These are phyloP conservation scores for Periconia sp. DNA, from an alignment of 2,329 filamentous ascomycete species.

Conservation along the genomic window DNA sequence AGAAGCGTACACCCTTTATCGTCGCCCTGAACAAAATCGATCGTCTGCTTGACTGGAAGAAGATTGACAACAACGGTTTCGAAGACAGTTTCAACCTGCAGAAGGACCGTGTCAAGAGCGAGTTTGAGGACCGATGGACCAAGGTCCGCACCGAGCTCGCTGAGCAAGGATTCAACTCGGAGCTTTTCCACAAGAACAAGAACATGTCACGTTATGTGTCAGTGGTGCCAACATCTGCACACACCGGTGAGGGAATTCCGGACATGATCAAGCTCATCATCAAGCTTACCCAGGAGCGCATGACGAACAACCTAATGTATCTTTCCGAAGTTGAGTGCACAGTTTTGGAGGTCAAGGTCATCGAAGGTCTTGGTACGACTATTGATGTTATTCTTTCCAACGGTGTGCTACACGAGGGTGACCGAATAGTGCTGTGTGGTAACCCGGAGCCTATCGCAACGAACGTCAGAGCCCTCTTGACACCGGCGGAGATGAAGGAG, in stretches of 20 bases:
- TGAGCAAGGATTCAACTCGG: conserved; percentile 97
- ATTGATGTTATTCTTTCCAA: conserved; percentile 97
- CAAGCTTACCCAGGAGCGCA: conserved; percentile 91
- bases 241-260: conserved; percentile 98
- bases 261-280: conserved; percentile 97
- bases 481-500: conserved; percentile 89
- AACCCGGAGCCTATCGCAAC: conserved; percentile 95
- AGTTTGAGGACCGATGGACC: conserved; percentile 87
- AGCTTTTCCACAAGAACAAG: conserved; percentile 97
- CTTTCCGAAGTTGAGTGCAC: conserved; percentile 96
- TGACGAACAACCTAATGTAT: conserved; percentile 98
- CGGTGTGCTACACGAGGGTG: conserved; percentile 90
- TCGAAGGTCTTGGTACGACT: conserved; percentile 97
- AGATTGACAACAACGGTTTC: conserved; percentile 98
- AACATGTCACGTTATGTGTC: conserved; percentile 93
- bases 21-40: conserved; percentile 99
- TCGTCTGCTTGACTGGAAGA: conserved; percentile 98
- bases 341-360: conserved; percentile 97
- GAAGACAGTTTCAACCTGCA: conserved; percentile 87
- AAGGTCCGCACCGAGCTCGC: conserved; percentile 92
- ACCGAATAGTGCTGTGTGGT: conserved; percentile 92
- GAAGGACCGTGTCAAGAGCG: conserved; percentile 88
- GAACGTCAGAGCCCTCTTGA: conserved; percentile 91
- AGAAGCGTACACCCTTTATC: conserved; percentile 95
- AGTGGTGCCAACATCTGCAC: conserved; percentile 94